Evolutionary conservation across 2,329 filamentous ascomycete genomes (phyloP), one percentile per base, ranked within the genome.

Genomic region (Phoma herbarum): DNA sequence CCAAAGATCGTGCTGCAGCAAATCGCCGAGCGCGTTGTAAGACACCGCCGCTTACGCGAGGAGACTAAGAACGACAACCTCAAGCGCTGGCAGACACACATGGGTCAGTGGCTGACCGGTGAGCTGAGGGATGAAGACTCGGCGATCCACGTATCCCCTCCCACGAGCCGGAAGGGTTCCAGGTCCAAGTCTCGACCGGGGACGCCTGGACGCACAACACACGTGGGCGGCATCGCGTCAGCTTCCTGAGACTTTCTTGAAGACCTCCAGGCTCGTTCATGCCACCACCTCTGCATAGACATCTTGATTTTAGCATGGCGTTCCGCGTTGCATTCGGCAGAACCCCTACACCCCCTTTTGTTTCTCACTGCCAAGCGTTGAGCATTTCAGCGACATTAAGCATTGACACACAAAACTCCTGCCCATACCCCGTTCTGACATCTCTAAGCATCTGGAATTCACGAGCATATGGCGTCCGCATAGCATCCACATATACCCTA

Each of bases 11-110:
- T 82, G 68, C 67, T 83, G 14, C 65, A 73, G 54, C 81, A 83
- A 62, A 73, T 79, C 1, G 81, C 81, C 0, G 80, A 83, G 67
- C 80, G 81, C 56, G 68, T 83, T 3, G 81, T 83, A 0, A 63
- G 81, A 37, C 79, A 81, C 52, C 71, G 81, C 45, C 67, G 81
- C 23, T 71, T 80, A 18, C 68, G 81, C 49, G 80, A 82, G 63
- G 66, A 66, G 2, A 76, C 73, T 0, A 75, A 75, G 51, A 45
- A 64, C n/a, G 66, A 70, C 9, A 66, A 79, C 16, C 59, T 63
- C 10, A 67, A 48, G 53, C 66, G 77, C 22, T 79, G 76, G 76
- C 70, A 78, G 33, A 76, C 72, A 12, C 74, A 74, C 50, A 75
- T 77, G 73, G 77, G 77, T 2, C 69, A 75, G 57, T 75, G 73